Conservation (phyloP, 2,329 filamentous ascomycete genomes). For the Monilinia vaccinii-corymbosi region DNA sequence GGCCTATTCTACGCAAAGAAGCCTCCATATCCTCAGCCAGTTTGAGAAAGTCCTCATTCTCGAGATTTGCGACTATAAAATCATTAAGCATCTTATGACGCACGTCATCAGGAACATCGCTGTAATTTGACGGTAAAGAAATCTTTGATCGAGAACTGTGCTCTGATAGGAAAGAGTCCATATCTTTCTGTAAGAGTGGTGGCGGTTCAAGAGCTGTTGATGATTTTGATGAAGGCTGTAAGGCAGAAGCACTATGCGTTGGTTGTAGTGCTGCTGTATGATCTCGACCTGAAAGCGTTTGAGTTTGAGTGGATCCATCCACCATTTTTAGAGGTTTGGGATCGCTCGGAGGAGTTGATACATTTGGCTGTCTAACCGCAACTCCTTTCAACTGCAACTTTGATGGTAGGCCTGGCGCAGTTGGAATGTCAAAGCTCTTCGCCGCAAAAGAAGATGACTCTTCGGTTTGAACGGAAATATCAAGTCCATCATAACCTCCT, state of each 20-base stretch:
- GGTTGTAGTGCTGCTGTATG: constrained; percentile 9
- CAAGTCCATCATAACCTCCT: background rate
- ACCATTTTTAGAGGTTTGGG: constrained; percentile 21
- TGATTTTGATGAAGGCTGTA: background rate
- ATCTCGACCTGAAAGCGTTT: constrained; percentile 16
- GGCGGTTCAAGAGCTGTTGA: background rate
- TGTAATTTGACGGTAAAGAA: background rate
- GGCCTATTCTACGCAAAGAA: constrained; percentile 39
- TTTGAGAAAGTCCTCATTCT: constrained; percentile 39
- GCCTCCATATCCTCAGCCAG: constrained; percentile 41
- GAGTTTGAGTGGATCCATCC: constrained; percentile 26
- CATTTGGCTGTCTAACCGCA: constrained; percentile 11
- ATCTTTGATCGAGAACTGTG: background rate
- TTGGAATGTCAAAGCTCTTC: constrained; percentile 16
- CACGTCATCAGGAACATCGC: constrained; percentile 29
- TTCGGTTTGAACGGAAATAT: constrained; percentile 1
- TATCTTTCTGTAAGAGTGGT: background rate
- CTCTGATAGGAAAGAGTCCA: background rate
- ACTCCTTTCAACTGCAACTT: constrained; percentile 10
- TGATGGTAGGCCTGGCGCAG: constrained; percentile 14
- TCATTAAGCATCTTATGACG: constrained; percentile 37
- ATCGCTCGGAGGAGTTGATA: constrained; percentile 5
- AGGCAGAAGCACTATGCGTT: background rate
- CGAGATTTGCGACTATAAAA: constrained; percentile 41
- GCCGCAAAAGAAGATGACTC: constrained; percentile 16